phyloP scores from a whole-genome alignment of 108 stramenopile genomes.

The Nitzschia inconspicua region DNA sequence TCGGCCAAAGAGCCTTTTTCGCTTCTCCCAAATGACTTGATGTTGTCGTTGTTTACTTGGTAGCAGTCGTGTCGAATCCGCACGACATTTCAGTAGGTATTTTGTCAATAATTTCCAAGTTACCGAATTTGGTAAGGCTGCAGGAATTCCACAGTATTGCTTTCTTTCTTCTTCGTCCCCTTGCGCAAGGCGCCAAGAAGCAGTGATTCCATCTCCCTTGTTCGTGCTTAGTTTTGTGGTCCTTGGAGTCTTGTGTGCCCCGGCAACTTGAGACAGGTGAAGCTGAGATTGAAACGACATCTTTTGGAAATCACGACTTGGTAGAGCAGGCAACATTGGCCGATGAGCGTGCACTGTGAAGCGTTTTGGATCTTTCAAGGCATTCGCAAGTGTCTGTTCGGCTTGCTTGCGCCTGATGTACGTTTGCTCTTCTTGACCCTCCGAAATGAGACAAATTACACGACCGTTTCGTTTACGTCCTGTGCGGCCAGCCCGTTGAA shows the following conservation, averaged over 20 bases:
- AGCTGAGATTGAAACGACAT: slow-evolving; percentile 11
- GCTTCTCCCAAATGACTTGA: no score
- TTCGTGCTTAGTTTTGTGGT: not conserved
- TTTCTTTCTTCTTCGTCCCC: slow-evolving; percentile 40
- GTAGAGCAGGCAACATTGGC: slow-evolving; percentile 51
- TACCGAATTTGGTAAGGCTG: no score
- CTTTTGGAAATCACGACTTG: not conserved
- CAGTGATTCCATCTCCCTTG: not conserved
- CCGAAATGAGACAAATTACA: slow-evolving; percentile 71
- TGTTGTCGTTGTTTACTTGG: no score
- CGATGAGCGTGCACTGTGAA: slow-evolving; percentile 42
- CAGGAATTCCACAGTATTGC: not conserved
- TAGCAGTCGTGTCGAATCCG: no score
- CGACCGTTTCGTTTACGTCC: slow-evolving; percentile 88
- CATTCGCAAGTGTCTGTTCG: slow-evolving; percentile 52
- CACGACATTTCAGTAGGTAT: no score
- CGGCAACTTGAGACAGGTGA: slow-evolving; percentile 27
- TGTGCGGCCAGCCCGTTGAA: slow-evolving; percentile 90
- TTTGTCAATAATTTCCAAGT: no score
- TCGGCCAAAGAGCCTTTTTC: no score
- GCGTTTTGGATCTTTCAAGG: slow-evolving; percentile 48
- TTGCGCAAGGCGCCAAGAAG: slow-evolving; percentile 43
- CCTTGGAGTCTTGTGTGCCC: slow-evolving; percentile 17
- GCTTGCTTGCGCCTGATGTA: slow-evolving; percentile 23
- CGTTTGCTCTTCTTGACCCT: slow-evolving; percentile 71